phyloP scores from a whole-genome alignment of 345 rosid species.

The Excoecaria agallocha region DNA sequence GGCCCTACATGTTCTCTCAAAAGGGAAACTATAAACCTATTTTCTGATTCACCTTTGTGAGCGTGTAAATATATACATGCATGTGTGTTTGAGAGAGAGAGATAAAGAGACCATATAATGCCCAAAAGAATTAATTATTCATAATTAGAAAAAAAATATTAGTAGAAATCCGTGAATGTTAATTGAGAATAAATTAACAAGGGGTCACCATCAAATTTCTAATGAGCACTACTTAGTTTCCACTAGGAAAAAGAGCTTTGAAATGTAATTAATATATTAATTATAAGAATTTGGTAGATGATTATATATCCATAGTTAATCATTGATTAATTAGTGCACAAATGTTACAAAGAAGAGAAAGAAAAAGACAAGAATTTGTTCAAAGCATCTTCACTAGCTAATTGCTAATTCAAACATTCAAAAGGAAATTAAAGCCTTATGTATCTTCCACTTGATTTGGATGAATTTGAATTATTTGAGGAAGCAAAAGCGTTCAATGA shows the following conservation, averaged over 20 bases:
- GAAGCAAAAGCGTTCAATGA: constrained; percentile 8
- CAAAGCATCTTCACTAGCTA: neutral
- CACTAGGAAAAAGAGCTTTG: constrained; percentile 7
- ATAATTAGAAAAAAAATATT: no score
- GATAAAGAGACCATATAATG: constrained; percentile 17
- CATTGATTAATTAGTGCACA: constrained; percentile 5
- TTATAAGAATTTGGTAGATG: neutral
- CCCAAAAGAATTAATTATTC: constrained; percentile 14
- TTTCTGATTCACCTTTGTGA: neutral
- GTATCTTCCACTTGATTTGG: constrained; percentile 3
- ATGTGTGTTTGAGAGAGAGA: neutral
- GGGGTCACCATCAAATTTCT: constrained; percentile 12
- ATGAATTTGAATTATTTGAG: neutral
- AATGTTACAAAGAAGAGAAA: neutral
- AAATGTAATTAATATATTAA: neutral
- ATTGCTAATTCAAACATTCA: neutral
- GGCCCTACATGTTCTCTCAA: constrained; percentile 1
- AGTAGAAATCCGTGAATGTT: neutral
- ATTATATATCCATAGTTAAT: neutral
- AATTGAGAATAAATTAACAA: neutral
- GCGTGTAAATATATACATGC: no score
- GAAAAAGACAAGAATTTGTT: constrained; percentile 14
- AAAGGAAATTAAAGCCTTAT: neutral
- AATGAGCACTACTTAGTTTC: constrained; percentile 16
- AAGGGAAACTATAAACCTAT: neutral